Conservation (phyloP, 208 protist genomes). For the Tritrichomonas foetus region DNA sequence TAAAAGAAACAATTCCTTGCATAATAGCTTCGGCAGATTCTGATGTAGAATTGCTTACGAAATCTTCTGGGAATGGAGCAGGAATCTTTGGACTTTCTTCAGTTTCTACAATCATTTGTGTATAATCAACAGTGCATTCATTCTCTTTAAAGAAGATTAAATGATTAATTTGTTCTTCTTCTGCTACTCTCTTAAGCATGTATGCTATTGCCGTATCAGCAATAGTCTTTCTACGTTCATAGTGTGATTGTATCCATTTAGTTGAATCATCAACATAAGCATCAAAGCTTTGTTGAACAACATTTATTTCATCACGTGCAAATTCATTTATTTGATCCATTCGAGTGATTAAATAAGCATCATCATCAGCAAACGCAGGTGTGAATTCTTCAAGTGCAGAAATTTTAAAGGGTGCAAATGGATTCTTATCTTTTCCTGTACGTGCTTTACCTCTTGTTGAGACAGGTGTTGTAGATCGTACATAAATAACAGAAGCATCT, state of each 20-base stretch:
- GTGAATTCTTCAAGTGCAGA: neutral
- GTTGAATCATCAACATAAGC: neutral
- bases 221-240: neutral
- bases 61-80: neutral
- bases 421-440: neutral
- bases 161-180: neutral
- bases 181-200: neutral
- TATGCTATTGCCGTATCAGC: neutral
- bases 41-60: too few species aligned
- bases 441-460: neutral
- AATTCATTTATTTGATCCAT: neutral
- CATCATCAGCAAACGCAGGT: neutral
- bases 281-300: neutral
- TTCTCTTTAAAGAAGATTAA: neutral
- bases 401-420: neutral
- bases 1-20: too few species aligned
- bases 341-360: neutral
- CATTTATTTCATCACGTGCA: neutral
- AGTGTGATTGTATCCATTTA: neutral
- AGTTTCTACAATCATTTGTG: neutral
- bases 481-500: neutral
- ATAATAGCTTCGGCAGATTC: too few species aligned
- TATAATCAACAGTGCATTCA: neutral
- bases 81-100: constrained; percentile 34
- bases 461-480: neutral